Percentiles rank a stretch among this genome's conserved stretches.
Evolutionary conservation across 2,329 filamentous ascomycete genomes (phyloP).

Genomic region (Chaetomiaceae sp.): DNA sequence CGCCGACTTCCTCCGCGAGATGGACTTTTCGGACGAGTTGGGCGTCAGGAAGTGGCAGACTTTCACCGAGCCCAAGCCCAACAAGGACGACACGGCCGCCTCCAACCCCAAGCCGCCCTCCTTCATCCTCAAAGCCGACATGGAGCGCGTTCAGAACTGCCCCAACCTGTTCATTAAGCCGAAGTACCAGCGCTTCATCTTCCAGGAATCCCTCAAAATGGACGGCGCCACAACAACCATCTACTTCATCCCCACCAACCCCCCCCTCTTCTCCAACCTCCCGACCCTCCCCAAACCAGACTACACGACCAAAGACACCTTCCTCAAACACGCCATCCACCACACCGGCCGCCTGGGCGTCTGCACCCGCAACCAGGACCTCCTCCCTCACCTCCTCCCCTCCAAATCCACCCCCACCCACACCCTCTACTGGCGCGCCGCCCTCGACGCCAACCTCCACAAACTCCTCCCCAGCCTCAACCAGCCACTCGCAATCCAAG

Average conservation of each 20-base stretch:
- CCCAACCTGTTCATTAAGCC: slow-evolving; percentile 28
- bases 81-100: neutral
- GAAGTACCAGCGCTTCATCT: slow-evolving; percentile 27
- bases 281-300: slow-evolving; percentile 3
- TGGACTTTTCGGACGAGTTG: slow-evolving; percentile 23
- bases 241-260: slow-evolving; percentile 33
- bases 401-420: neutral
- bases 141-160: slow-evolving; percentile 29
- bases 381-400: slow-evolving; percentile 14
- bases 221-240: slow-evolving; percentile 37
- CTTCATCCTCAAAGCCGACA: slow-evolving; percentile 27
- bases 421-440: slow-evolving; percentile 26
- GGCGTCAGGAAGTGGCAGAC: slow-evolving; percentile 26
- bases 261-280: slow-evolving; percentile 20
- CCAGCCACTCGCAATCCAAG: slow-evolving; percentile 30
- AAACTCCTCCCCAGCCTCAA: slow-evolving; percentile 22
- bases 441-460: slow-evolving; percentile 24
- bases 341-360: slow-evolving; percentile 31
- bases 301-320: neutral
- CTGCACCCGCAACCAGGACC: slow-evolving; percentile 29
- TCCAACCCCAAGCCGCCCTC: slow-evolving; percentile 17
- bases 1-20: neutral
- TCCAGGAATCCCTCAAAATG: slow-evolving; percentile 38
- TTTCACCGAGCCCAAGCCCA: neutral
- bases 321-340: slow-evolving; percentile 15